These are phyloP conservation scores for Lumnitzera racemosa DNA, from an alignment of 345 rosid genomes.

Conservation along the genomic window DNA sequence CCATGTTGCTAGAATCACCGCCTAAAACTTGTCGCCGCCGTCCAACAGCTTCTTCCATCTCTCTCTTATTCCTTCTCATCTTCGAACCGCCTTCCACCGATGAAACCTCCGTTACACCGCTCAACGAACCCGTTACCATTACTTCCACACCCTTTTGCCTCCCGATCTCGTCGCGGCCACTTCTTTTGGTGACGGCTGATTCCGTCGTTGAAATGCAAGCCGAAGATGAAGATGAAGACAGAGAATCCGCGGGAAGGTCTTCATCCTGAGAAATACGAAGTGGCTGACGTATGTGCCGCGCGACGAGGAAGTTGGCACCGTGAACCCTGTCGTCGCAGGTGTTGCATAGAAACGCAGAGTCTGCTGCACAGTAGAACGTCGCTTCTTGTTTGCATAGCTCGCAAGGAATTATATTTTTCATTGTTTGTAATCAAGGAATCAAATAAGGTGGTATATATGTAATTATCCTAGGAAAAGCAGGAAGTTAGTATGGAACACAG, in stretches of 20 bases:
- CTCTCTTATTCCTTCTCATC: background rate
- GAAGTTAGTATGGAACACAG: no score
- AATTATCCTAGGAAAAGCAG: no score
- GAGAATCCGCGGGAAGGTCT: background rate
- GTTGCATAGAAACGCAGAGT: conserved; percentile 5
- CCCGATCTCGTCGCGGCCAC: background rate
- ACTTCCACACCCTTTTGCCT: no score
- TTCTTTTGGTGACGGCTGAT: conserved; percentile 1
- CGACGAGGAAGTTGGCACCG: conserved; percentile 11
- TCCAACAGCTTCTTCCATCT: background rate
- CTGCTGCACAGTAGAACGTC: conserved; percentile 2
- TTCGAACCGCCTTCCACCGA: background rate
- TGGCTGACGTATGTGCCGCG: conserved; percentile 6
- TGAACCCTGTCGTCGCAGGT: conserved; percentile 6
- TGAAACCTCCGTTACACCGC: no score
- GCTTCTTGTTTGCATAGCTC: conserved; percentile 1
- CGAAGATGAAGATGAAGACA: background rate
- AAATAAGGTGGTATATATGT: no score
- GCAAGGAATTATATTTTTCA: background rate
- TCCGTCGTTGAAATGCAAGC: conserved; percentile 2
- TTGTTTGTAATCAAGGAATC: no score
- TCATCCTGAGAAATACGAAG: background rate
- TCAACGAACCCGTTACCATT: no score
- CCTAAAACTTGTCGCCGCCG: background rate
- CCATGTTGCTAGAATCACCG: no score